A percentile compares a stretch with the other conserved stretches of the same genome.
phyloP scores from a whole-genome alignment of 2,329 filamentous ascomycete species.

The Aspergillus thermomutatus region DNA sequence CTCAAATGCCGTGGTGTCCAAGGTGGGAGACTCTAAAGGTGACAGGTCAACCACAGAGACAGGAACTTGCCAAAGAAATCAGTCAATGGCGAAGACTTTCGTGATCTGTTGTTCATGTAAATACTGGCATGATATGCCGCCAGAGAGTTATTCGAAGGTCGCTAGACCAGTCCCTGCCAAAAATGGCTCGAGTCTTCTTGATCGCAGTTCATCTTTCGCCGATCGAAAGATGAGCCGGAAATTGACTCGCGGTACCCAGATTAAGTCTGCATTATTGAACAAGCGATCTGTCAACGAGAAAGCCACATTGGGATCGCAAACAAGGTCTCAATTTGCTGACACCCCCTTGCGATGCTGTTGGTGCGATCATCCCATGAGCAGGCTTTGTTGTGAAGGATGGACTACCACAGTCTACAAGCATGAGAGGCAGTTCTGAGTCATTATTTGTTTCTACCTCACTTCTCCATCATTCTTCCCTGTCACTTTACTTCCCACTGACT shows the following conservation, averaged over 20 bases:
- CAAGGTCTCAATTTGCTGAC: conserved; percentile 11
- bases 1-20: not conserved
- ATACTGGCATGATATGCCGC: conserved; percentile 43
- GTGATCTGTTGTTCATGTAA: conserved; percentile 44
- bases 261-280: not conserved
- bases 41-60: conserved; percentile 13
- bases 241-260: not conserved
- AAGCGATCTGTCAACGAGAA: conserved; percentile 1
- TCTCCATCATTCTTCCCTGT: not conserved
- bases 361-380: conserved; percentile 70
- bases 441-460: not conserved
- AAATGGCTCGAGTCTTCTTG: not conserved
- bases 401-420: conserved; percentile 64
- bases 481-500: conserved; percentile 21
- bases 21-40: not conserved
- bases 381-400: conserved; percentile 65
- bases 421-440: conserved; percentile 45
- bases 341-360: conserved; percentile 67
- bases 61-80: conserved; percentile 13
- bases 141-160: conserved; percentile 36
- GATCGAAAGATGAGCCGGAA: not conserved
- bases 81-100: conserved; percentile 37
- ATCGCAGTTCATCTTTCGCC: not conserved
- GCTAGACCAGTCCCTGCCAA: conserved; percentile 15
- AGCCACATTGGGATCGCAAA: conserved; percentile 8